Conservation (phyloP, 257 asterid species). For the Gardenia jasminoides region DNA sequence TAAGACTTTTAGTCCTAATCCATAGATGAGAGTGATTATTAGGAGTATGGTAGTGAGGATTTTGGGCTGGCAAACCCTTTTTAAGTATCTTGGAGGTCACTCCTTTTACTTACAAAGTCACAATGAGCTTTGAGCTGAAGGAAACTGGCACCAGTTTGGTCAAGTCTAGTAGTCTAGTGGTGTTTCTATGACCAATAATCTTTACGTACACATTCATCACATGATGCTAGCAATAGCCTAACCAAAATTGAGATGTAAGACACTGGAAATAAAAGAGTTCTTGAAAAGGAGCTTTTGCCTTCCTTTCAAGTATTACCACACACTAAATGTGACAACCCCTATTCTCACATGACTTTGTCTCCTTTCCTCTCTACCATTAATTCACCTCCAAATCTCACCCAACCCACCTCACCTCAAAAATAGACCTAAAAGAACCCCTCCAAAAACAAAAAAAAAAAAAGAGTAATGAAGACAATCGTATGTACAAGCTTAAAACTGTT, state of each 20-base stretch:
- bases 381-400: conserved; percentile 14
- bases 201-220: conserved; percentile 20
- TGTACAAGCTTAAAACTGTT: not conserved
- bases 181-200: not conserved
- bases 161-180: not conserved
- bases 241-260: conserved; percentile 22
- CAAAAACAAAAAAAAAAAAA: not conserved
- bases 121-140: conserved; percentile 13
- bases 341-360: conserved; percentile 39
- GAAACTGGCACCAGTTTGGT: not conserved
- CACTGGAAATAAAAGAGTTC: conserved; percentile 2
- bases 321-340: conserved; percentile 21
- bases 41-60: not conserved
- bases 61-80: not conserved
- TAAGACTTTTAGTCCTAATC: no score
- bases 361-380: conserved; percentile 24
- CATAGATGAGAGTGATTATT: not conserved
- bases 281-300: conserved; percentile 25
- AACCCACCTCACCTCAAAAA: conserved; percentile 5
- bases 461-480: not conserved
- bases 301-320: conserved; percentile 24
- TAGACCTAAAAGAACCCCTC: no score
- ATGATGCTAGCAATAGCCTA: conserved; percentile 15
- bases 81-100: conserved; percentile 8
- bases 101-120: not conserved